These are phyloP conservation scores for Astragalus membranaceus DNA, from an alignment of 306 rosid genomes.

Conservation along the genomic window DNA sequence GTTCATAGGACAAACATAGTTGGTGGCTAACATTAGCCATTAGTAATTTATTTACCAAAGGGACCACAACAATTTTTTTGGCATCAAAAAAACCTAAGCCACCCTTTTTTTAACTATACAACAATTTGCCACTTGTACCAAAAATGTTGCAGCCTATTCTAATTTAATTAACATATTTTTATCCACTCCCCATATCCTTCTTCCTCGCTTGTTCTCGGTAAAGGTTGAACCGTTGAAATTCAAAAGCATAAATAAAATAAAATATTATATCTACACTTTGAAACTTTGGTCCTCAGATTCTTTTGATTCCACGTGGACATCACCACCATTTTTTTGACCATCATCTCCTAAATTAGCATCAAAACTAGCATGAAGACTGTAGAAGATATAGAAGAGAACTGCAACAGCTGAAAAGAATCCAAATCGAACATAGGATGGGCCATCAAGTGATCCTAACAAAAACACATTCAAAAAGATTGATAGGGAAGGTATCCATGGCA, in stretches of 20 bases:
- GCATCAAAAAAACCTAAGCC: slow-evolving; percentile 6
- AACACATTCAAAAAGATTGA: slow-evolving; percentile 79
- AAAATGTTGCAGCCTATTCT: slow-evolving; percentile 31
- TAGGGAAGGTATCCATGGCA: slow-evolving; percentile 90
- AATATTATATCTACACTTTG: slow-evolving; percentile 35
- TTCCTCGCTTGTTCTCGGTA: neutral
- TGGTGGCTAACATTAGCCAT: too few relatives aligned
- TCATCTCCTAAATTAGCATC: slow-evolving; percentile 60
- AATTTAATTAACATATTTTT: slow-evolving; percentile 1
- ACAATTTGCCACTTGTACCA: slow-evolving; percentile 40
- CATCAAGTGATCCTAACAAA: slow-evolving; percentile 62
- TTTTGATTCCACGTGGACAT: slow-evolving; percentile 31
- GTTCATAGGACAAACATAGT: too few relatives aligned
- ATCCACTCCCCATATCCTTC: neutral
- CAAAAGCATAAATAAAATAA: neutral
- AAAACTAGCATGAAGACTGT: slow-evolving; percentile 84
- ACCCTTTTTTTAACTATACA: slow-evolving; percentile 39
- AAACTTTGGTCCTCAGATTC: slow-evolving; percentile 31
- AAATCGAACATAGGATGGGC: slow-evolving; percentile 70
- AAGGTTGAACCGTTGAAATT: slow-evolving; percentile 21
- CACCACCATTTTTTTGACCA: slow-evolving; percentile 47
- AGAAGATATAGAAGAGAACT: slow-evolving; percentile 62
- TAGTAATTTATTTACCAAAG: too few relatives aligned
- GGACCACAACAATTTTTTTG: neutral
- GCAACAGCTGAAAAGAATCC: slow-evolving; percentile 59